phyloP scores from a whole-genome alignment of 805 yeast genomes.

The Suhomyces kilbournensis region DNA sequence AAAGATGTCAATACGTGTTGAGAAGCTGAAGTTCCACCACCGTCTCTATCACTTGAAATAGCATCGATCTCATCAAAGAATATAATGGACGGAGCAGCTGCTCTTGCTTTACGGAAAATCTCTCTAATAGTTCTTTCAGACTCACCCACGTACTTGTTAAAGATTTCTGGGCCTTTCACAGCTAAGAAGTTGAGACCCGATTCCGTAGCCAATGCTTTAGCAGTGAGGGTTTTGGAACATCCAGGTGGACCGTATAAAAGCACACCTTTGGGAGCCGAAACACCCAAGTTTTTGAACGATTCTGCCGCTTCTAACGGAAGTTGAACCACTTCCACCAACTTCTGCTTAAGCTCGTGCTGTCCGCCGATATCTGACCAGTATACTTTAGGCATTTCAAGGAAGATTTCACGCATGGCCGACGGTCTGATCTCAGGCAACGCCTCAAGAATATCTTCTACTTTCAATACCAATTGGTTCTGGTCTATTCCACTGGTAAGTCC shows the following conservation, averaged over 20 bases:
- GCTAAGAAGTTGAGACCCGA: slow-evolving; percentile 92
- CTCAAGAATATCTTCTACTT: slow-evolving; percentile 55
- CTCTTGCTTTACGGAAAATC: slow-evolving; percentile 87
- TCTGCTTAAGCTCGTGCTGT: slow-evolving; percentile 75
- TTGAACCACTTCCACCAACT: slow-evolving; percentile 86
- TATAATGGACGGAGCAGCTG: slow-evolving; percentile 91
- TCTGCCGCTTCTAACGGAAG: slow-evolving; percentile 82
- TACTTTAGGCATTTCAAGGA: slow-evolving; percentile 91
- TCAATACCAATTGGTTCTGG: slow-evolving; percentile 44
- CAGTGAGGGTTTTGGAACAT: slow-evolving; percentile 91
- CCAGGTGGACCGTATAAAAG: slow-evolving; percentile 97
- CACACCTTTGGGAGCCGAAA: slow-evolving; percentile 90
- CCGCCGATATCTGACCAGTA: slow-evolving; percentile 97
- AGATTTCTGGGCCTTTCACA: slow-evolving; percentile 94
- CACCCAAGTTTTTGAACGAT: slow-evolving; percentile 73
- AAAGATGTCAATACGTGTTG: slow-evolving; percentile 87
- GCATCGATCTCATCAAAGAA: slow-evolving; percentile 98
- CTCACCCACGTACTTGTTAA: slow-evolving; percentile 95
- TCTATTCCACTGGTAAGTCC: slow-evolving; percentile 37
- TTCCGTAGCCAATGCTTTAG: slow-evolving; percentile 93
- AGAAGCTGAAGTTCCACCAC: slow-evolving; percentile 62
- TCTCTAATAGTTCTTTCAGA: slow-evolving; percentile 92
- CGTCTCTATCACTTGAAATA: slow-evolving; percentile 71
- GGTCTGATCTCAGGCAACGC: slow-evolving; percentile 85
- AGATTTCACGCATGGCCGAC: slow-evolving; percentile 95